Conservation (phyloP, 179 eudicot genomes). For the Sideroxylon spinosum region DNA sequence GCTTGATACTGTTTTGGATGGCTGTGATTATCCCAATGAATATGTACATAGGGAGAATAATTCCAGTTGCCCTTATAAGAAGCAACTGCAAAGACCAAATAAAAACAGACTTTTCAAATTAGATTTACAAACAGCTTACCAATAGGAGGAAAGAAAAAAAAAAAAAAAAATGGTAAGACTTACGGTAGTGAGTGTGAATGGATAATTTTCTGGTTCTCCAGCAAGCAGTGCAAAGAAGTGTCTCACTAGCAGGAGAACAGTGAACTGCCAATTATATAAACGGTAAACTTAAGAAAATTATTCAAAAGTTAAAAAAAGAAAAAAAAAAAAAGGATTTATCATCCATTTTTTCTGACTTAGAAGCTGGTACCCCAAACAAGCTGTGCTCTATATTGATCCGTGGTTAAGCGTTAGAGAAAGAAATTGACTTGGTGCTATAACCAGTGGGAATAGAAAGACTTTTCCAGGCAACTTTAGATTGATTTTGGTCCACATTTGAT, state of each 20-base stretch:
- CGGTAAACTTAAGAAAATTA: background rate
- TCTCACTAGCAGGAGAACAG: conserved; percentile 50
- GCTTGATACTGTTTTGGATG: conserved; percentile 47
- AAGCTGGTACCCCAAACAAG: no score
- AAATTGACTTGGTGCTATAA: no score
- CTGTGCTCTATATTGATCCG: no score
- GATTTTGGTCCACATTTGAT: no score
- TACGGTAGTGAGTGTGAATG: conserved; percentile 70
- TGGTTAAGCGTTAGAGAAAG: no score
- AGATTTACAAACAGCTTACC: background rate
- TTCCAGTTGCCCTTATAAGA: conserved; percentile 55
- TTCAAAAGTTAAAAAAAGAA: no score
- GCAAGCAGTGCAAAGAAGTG: conserved; percentile 40
- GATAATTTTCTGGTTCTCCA: conserved; percentile 45
- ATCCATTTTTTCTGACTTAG: no score
- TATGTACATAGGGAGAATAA: conserved; percentile 72
- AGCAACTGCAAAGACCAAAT: conserved; percentile 48
- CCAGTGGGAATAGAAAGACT: no score
- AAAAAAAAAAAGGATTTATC: no score
- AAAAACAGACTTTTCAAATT: background rate
- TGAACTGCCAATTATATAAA: conserved; percentile 47
- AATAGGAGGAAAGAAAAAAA: no score
- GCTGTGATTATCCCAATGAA: conserved; percentile 49
- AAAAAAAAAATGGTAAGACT: conserved; percentile 15
- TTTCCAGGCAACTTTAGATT: no score